phyloP scores from a whole-genome alignment of 805 yeast species.

The Brettanomyces nanus region DNA sequence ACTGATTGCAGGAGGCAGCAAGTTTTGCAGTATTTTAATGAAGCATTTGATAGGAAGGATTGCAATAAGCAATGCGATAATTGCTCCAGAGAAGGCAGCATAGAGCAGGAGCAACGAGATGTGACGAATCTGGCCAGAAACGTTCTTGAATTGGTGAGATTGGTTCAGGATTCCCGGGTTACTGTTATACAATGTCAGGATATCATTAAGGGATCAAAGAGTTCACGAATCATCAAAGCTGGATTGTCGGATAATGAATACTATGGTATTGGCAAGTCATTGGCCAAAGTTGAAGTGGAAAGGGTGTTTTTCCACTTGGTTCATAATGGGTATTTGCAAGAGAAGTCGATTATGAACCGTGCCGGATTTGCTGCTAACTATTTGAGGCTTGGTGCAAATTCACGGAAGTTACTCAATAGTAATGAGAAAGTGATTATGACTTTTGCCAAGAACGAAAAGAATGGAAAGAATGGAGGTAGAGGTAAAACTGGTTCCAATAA shows the following conservation, averaged over 20 bases:
- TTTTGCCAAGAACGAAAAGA: conserved; percentile 23
- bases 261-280: conserved; percentile 63
- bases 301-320: conserved; percentile 75
- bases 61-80: conserved; percentile 82
- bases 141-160: conserved; percentile 50
- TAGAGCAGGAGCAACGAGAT: conserved; percentile 47
- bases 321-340: conserved; percentile 56
- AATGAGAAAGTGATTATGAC: conserved; percentile 40
- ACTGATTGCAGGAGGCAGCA: conserved; percentile 87
- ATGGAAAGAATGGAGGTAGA: conserved; percentile 1
- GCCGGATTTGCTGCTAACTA: conserved; percentile 78
- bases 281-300: conserved; percentile 66
- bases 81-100: conserved; percentile 43
- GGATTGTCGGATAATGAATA: conserved; percentile 54
- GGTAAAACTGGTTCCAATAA: conserved; percentile 6
- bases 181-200: conserved; percentile 80
- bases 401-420: conserved; percentile 39
- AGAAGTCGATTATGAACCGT: conserved; percentile 57
- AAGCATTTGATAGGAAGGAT: conserved; percentile 53
- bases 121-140: conserved; percentile 56
- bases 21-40: conserved; percentile 87
- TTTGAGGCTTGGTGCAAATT: conserved; percentile 52
- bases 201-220: conserved; percentile 64
- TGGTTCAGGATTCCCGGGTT: conserved; percentile 50
- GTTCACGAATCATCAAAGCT: conserved; percentile 48